phyloP scores from a whole-genome alignment of 2,329 filamentous ascomycete genomes.

The Penicillium psychrosexuale region DNA sequence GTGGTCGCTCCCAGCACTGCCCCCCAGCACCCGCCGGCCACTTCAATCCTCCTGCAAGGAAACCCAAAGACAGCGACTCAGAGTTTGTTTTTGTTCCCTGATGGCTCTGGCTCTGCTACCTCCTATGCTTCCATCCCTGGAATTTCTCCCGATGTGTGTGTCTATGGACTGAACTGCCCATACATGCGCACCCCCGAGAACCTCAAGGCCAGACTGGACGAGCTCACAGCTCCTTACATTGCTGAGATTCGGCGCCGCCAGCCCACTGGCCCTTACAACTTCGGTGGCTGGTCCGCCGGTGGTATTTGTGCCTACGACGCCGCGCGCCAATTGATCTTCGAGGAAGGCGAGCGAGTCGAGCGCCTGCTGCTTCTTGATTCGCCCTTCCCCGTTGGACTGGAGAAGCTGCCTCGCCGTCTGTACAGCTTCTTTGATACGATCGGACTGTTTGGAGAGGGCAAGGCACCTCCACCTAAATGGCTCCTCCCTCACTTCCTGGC shows the following conservation, averaged over 20 bases:
- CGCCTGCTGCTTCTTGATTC: constrained; percentile 64
- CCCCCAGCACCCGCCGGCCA: constrained; percentile 37
- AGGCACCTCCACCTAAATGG: constrained; percentile 47
- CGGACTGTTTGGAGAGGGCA: constrained; percentile 48
- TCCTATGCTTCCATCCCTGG: constrained; percentile 46
- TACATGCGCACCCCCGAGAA: constrained; percentile 45
- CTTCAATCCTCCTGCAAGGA: constrained; percentile 44
- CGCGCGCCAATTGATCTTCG: constrained; percentile 56
- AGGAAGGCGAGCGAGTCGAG: constrained; percentile 56
- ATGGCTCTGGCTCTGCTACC: constrained; percentile 47
- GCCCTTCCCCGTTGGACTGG: constrained; percentile 64
- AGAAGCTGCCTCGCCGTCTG: constrained; percentile 59
- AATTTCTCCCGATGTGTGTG: constrained; percentile 40
- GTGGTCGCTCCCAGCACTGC: constrained; percentile 15
- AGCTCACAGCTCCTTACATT: constrained; percentile 40
- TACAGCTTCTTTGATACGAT: constrained; percentile 51
- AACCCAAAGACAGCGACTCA: constrained; percentile 44
- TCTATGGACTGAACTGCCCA: constrained; percentile 45
- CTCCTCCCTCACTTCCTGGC: constrained; percentile 53
- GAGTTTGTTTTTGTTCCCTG: constrained; percentile 45
- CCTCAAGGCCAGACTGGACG: constrained; percentile 34
- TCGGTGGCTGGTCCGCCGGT: constrained; percentile 74
- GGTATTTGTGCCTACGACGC: constrained; percentile 70
- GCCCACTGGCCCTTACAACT: constrained; percentile 56
- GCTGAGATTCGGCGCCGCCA: constrained; percentile 48